Conservation (phyloP, 1,139 yeast species). For the Scheffersomyces parashehatae region DNA sequence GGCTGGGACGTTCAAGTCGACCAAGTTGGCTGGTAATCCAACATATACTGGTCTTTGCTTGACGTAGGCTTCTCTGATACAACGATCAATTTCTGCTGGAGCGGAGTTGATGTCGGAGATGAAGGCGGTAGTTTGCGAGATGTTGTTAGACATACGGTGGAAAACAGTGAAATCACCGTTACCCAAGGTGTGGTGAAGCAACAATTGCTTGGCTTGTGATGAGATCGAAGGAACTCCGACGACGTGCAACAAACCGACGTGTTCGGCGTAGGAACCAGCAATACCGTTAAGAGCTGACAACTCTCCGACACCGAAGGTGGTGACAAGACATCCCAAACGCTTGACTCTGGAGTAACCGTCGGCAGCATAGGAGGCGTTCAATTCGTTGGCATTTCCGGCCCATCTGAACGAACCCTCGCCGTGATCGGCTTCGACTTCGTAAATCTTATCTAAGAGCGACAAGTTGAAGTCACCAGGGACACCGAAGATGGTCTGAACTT, state of each 20-base stretch:
- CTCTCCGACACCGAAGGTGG: constrained; percentile 47
- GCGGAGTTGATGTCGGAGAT: constrained; percentile 64
- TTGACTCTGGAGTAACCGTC: constrained; percentile 45
- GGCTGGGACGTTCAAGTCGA: constrained; percentile 62
- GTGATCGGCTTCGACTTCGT: constrained; percentile 32
- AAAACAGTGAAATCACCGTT: constrained; percentile 48
- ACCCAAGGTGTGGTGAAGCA: constrained; percentile 48
- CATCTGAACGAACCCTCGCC: constrained; percentile 25
- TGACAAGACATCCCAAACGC: constrained; percentile 37
- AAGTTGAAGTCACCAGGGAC: constrained; percentile 46
- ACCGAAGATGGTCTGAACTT: constrained; percentile 43
- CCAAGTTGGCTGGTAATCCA: constrained; percentile 81
- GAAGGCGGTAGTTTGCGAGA: constrained; percentile 65
- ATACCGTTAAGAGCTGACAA: constrained; percentile 42
- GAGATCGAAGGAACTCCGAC: constrained; percentile 43
- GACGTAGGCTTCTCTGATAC: constrained; percentile 69
- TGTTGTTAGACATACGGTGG: constrained; percentile 58
- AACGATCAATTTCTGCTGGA: constrained; percentile 69
- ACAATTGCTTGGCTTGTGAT: constrained; percentile 36
- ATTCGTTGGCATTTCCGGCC: constrained; percentile 47
- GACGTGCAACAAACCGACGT: constrained; percentile 41
- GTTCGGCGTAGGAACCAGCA: constrained; percentile 46
- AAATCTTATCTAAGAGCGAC: constrained; percentile 36
- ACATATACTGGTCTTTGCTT: constrained; percentile 82
- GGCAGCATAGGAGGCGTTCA: constrained; percentile 46